Conservation (phyloP, 768 basidiomycete species). For the Lactarius sp. region DNA sequence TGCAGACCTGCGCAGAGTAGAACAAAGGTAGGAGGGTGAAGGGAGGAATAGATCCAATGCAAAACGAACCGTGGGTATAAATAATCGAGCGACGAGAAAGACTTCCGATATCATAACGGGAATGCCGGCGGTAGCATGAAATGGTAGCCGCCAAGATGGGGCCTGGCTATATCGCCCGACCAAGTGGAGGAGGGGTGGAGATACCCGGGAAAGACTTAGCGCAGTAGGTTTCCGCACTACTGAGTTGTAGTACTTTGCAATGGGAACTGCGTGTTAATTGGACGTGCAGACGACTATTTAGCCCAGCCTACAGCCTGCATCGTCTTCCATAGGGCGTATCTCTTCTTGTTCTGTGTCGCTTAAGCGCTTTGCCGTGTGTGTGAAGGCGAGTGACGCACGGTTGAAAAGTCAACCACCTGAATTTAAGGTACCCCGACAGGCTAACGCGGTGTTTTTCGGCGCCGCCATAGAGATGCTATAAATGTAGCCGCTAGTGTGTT, state of each 20-base stretch:
- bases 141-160: not conserved
- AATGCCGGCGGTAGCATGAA: not conserved
- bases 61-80: conserved; percentile 1
- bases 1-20: not conserved
- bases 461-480: not conserved
- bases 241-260: not conserved
- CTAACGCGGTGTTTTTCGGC: no score
- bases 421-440: not conserved
- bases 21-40: not conserved
- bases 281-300: not conserved
- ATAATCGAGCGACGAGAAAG: not conserved
- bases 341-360: not conserved
- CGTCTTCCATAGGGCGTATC: not conserved
- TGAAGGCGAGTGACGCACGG: no score
- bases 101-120: not conserved
- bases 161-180: not conserved
- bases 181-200: not conserved
- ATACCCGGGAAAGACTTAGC: not conserved
- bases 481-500: not conserved
- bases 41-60: not conserved
- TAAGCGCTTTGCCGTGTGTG: not conserved
- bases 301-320: not conserved
- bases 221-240: not conserved
- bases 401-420: not conserved
- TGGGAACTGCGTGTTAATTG: not conserved